phyloP scores from a whole-genome alignment of 148 eudicot genomes.

The Amaranthus hypochondriacus region DNA sequence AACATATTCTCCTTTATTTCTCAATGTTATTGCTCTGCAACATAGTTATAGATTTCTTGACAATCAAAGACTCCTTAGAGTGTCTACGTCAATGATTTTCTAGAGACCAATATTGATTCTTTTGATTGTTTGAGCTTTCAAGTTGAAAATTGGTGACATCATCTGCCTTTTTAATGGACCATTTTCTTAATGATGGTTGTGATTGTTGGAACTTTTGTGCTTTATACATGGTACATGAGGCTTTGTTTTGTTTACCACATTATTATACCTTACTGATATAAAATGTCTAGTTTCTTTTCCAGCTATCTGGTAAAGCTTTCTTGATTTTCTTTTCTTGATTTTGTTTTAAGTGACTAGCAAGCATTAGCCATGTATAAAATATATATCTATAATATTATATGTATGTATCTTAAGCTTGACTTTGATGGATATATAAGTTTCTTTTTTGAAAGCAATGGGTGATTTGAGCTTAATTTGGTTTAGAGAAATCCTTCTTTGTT shows the following conservation, averaged over 20 bases:
- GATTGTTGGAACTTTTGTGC: background rate
- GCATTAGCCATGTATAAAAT: too few relatives aligned
- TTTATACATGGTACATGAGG: background rate
- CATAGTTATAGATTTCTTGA: background rate
- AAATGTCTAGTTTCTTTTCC: too few relatives aligned
- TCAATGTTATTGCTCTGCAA: background rate
- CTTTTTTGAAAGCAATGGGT: too few relatives aligned
- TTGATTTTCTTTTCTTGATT: too few relatives aligned
- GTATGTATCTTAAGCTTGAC: too few relatives aligned
- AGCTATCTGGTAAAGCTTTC: too few relatives aligned
- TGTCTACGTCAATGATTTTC: background rate
- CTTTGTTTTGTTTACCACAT: background rate
- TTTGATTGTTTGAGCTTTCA: background rate
- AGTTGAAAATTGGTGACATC: background rate
- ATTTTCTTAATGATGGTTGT: background rate
- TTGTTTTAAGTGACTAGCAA: too few relatives aligned
- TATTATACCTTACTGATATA: too few relatives aligned
- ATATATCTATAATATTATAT: too few relatives aligned
- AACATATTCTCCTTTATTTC: background rate
- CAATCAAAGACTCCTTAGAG: background rate
- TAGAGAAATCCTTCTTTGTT: too few relatives aligned
- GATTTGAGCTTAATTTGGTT: too few relatives aligned
- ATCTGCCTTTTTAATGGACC: background rate
- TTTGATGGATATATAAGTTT: too few relatives aligned
- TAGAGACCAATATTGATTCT: background rate